phyloP scores from a whole-genome alignment of 208 protist genomes.

The Crithidia expoeki region DNA sequence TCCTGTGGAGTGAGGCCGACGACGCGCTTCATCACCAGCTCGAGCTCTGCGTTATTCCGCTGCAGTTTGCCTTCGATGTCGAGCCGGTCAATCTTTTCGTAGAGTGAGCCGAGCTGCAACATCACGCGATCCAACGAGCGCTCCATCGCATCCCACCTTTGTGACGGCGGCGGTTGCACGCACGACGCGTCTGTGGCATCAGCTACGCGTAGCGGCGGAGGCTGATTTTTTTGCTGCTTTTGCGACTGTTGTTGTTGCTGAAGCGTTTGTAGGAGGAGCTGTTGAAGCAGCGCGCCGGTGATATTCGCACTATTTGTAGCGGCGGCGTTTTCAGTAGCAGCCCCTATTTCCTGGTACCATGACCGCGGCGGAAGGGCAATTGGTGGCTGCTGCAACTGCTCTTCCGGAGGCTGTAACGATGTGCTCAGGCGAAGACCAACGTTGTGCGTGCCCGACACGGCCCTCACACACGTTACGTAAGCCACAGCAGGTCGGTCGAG shows the following conservation, averaged over 20 bases:
- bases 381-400: neutral
- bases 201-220: neutral
- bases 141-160: slow-evolving; percentile 26
- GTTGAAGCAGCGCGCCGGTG: slow-evolving; percentile 38
- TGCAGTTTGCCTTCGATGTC: slow-evolving; percentile 56
- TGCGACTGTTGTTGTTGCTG: slow-evolving; percentile 22
- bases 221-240: slow-evolving; percentile 23
- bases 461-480: slow-evolving; percentile 27
- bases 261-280: slow-evolving; percentile 54
- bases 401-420: neutral
- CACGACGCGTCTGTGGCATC: neutral
- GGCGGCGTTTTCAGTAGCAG: no score
- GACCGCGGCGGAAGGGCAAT: neutral
- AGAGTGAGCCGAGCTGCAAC: slow-evolving; percentile 54
- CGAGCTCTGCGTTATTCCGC: slow-evolving; percentile 69
- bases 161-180: neutral
- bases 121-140: slow-evolving; percentile 53
- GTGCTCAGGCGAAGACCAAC: neutral
- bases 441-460: neutral
- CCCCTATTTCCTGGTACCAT: no score
- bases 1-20: slow-evolving; percentile 56
- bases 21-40: slow-evolving; percentile 54
- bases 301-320: neutral
- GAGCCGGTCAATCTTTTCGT: slow-evolving; percentile 72
- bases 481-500: slow-evolving; percentile 24